A percentile compares a stretch with the other conserved stretches of the same genome.
Conservation (phyloP, 1,284 basidiomycete species). For the Pyrrhoderma noxium region DNA sequence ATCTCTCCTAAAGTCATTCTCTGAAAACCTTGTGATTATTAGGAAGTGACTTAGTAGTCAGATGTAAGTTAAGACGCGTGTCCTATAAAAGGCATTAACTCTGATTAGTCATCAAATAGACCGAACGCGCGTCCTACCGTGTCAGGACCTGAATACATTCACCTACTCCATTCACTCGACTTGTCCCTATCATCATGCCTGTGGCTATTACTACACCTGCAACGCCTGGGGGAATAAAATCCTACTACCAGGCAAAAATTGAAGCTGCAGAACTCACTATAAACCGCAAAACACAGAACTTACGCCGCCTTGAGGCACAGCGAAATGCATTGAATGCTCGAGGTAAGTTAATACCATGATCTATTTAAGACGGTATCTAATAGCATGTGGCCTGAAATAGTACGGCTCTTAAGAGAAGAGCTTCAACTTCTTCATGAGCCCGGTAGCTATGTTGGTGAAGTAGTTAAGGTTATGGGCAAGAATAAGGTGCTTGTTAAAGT, state of each 20-base stretch:
- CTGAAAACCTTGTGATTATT: no score
- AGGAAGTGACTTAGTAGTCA: no score
- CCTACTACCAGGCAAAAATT: constrained; percentile 96
- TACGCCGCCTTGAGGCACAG: constrained; percentile 93
- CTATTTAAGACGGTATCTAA: background rate
- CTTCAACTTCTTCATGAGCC: constrained; percentile 94
- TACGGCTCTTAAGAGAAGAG: constrained; percentile 86
- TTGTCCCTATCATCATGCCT: constrained; percentile 37
- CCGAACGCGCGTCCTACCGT: no score
- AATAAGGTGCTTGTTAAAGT: constrained; percentile 98
- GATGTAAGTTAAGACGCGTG: constrained; percentile 5
- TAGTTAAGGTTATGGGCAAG: constrained; percentile 99
- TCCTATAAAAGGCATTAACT: background rate
- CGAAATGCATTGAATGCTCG: constrained; percentile 93
- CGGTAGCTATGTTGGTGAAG: constrained; percentile 95
- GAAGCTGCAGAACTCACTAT: constrained; percentile 88
- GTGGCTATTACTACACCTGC: constrained; percentile 40
- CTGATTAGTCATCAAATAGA: constrained; percentile 10
- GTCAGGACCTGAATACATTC: background rate
- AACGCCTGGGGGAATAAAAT: constrained; percentile 62
- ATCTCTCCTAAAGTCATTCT: background rate
- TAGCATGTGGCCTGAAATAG: constrained; percentile 31
- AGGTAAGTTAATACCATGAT: constrained; percentile 43
- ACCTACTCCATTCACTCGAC: background rate
- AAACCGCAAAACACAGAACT: constrained; percentile 94